Evolutionary conservation across 169 alveolate species (phyloP).

Genomic region (Cryptosporidium muris): DNA sequence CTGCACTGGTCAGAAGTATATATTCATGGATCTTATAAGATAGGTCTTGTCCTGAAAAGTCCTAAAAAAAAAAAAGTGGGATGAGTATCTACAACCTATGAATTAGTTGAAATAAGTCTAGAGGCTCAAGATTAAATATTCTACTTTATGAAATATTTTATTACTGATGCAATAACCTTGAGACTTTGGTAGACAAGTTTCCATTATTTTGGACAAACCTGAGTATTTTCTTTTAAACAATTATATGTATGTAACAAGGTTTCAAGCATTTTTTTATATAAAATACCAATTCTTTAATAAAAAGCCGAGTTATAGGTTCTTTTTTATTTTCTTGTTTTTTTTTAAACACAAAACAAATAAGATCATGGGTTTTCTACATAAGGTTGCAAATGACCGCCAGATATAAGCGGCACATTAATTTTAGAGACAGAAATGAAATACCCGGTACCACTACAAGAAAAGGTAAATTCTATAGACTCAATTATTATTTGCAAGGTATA

Average conservation of each 20-base stretch:
- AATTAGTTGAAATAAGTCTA: too few species aligned
- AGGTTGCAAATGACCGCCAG: too few species aligned
- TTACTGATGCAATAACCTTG: background rate
- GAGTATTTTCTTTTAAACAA: slow-evolving; percentile 53
- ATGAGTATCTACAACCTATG: too few species aligned
- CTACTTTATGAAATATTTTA: too few species aligned
- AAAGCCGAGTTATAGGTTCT: too few species aligned
- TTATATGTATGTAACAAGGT: slow-evolving; percentile 5
- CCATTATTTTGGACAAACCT: slow-evolving; percentile 22
- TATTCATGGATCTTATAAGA: slow-evolving; percentile 57
- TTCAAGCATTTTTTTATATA: background rate
- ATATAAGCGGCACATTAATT: too few species aligned
- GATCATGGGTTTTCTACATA: too few species aligned
- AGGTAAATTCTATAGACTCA: background rate
- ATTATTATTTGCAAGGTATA: background rate
- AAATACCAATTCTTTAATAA: too few species aligned
- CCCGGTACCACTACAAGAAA: background rate
- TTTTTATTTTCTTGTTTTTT: too few species aligned
- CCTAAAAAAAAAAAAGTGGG: slow-evolving; percentile 9
- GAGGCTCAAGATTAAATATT: too few species aligned
- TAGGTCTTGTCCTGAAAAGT: slow-evolving; percentile 60
- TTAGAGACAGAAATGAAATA: background rate
- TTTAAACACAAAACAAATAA: too few species aligned
- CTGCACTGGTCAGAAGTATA: slow-evolving; percentile 23
- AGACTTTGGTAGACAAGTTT: background rate